Conservation (phyloP, 139 green algal species). For the Chlamydomonas incerta region DNA sequence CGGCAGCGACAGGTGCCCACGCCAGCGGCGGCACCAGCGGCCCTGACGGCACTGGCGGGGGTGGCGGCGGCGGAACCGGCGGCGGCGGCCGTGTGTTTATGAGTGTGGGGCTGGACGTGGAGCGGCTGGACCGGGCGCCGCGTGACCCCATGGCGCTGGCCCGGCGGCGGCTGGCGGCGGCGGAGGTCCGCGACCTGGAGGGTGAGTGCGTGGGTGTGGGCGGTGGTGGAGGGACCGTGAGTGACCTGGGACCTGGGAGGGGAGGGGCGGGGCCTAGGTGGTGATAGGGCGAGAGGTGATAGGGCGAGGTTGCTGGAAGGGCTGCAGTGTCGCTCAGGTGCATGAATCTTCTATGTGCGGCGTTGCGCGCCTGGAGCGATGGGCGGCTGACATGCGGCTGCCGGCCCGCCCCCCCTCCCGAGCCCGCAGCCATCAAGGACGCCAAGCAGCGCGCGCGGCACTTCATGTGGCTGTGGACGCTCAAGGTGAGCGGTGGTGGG, state of each 20-base stretch:
- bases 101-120: slow-evolving; percentile 72
- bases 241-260: too few species aligned
- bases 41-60: too few species aligned
- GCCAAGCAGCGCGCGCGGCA: not conserved
- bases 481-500: slow-evolving; percentile 55
- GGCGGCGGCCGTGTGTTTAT: not conserved
- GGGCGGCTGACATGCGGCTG: too few species aligned
- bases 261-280: too few species aligned
- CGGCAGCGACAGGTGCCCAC: not conserved
- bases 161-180: slow-evolving; percentile 55
- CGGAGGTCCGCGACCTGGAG: slow-evolving; percentile 60
- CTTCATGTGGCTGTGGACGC: slow-evolving; percentile 81
- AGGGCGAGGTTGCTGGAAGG: too few species aligned
- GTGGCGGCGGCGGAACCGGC: not conserved
- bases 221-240: too few species aligned
- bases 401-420: not conserved
- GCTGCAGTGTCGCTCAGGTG: too few species aligned
- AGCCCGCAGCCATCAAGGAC: not conserved
- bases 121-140: slow-evolving; percentile 53
- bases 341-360: too few species aligned
- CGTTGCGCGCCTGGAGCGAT: too few species aligned
- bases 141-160: slow-evolving; percentile 68
- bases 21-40: too few species aligned
- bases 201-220: too few species aligned
- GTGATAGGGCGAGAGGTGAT: too few species aligned